Base-by-base conservation (phyloP, 2,329 filamentous ascomycete genomes). In the Reticulascus tulasneorum region DNA sequence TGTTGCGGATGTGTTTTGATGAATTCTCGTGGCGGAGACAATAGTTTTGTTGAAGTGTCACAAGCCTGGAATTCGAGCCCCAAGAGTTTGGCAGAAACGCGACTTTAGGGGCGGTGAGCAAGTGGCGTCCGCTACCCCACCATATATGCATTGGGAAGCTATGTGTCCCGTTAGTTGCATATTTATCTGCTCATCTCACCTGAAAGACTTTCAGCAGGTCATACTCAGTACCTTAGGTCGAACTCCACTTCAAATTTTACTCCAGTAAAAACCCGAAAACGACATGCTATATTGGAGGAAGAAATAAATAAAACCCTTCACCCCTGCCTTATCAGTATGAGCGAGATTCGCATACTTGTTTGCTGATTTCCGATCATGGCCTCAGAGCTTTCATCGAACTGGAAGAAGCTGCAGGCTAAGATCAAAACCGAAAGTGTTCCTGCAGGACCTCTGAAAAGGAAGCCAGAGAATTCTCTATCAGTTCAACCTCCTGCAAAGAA, bases 321-420 rank as follows among this genome's bases (percentile, higher is more conserved):
- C n/a, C n/a, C n/a, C n/a, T n/a, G n/a, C n/a, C n/a, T n/a, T n/a
- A n/a, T n/a, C n/a, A n/a, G n/a, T n/a, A n/a, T n/a, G n/a, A n/a
- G n/a, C n/a, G n/a, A n/a, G n/a, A n/a, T n/a, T n/a, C n/a, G n/a
- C n/a, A n/a, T n/a, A n/a, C n/a, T n/a, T n/a, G n/a, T n/a, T n/a
- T n/a, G n/a, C n/a, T n/a, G n/a, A n/a, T n/a, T n/a, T n/a, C n/a
- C n/a, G 37, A 49, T 26, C 43, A 71, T 71, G 67, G 59, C 66
- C 23, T 58, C 59, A 23, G 66, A 65, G 49, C 60, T 82, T 22
- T 83, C 79, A 10, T 79, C 75, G 35, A 90, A 90, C 56, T 90
- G 85, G 85, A 88, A 87, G 63, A 83, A 76, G 63, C 71, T 90
- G 36, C 84, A 88, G 63, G 74, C 75, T 47, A 73, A 73, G 50